phyloP scores from a whole-genome alignment of 176 grass and related monocot genomes.

The Oryza australiensis region DNA sequence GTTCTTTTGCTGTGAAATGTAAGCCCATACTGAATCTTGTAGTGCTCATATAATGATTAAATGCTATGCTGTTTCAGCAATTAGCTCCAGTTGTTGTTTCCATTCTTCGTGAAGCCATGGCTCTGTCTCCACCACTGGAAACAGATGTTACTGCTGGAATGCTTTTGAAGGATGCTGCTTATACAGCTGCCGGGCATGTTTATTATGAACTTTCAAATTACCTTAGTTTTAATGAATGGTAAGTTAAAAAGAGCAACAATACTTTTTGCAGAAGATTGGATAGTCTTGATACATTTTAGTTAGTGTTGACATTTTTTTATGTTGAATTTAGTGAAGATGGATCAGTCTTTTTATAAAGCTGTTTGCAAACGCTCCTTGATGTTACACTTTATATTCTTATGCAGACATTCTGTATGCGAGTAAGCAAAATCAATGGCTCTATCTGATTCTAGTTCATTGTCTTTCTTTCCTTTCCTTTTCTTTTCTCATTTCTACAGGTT shows the following conservation, averaged over 20 bases:
- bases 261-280: constrained; percentile 14
- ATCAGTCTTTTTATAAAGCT: neutral
- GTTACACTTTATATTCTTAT: constrained; percentile 24
- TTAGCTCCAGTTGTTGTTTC: constrained; percentile 88
- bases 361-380: constrained; percentile 31
- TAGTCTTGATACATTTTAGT: neutral
- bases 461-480: neutral
- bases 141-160: constrained; percentile 81
- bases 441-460: neutral
- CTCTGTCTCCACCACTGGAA: constrained; percentile 79
- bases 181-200: constrained; percentile 91
- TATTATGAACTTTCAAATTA: constrained; percentile 99
- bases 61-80: constrained; percentile 61
- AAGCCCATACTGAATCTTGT: constrained; percentile 8
- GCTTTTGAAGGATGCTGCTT: constrained; percentile 98
- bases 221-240: constrained; percentile 95
- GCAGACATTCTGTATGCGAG: neutral
- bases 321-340: constrained; percentile 24
- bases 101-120: constrained; percentile 84
- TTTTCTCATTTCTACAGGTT: constrained; percentile 64
- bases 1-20: constrained; percentile 8
- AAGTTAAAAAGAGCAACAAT: constrained; percentile 34
- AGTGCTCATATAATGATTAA: constrained; percentile 39
- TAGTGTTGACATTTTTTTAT: constrained; percentile 8
- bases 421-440: constrained; percentile 22